Evolutionary conservation across 192 early-diverging fungal species (phyloP), one percentile per base, ranked within the genome.

Genomic region (Mycoemilia scoparia): DNA sequence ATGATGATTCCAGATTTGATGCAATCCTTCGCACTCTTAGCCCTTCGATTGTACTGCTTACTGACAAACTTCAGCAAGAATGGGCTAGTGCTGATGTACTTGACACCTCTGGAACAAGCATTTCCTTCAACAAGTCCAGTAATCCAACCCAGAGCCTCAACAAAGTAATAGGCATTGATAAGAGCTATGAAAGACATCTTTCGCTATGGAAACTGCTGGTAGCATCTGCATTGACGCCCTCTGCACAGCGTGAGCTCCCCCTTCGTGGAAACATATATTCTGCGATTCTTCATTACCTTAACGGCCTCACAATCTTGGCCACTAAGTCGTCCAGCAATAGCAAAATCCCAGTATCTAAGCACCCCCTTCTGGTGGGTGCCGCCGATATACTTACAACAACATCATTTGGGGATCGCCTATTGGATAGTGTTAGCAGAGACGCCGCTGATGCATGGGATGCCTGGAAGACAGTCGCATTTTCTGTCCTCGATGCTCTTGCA

Each of bases 391-490:
- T 62, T 15, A 32, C 49, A 1, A 36, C 44, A 32, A 49, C 60
- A 16, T 48, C 59, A 2, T 41, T 60, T 21, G 77, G 81, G 7
- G 82, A 87, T 21, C 58, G 68, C 9, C 53, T 91, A 32, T 56
- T 90, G 16, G 79, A 84, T 35, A 40, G 71, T 0, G 49, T 83
- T 5, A 74, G 77, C 36, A 60, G 68, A 3, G 92, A 96, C 59
- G 92, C 87, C 0, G 70, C 77, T 2, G 81, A 86, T 40, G 80
- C 74, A 4, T 66, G 70, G 18, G 74, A 72, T 24, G 71, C 81
- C 2, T 87, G 80, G 73, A 79, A 84, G 34, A 84, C 83, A 4
- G 73, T 84, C 4, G 81, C 92, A 0, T 87, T 88, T 36, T 70
- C 69, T 5, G 51, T 78, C 3, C 56, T 96, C 22, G 74, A 80